Evolutionary conservation across 208 protist genomes (phyloP).

Genomic region (Trichomonas gallinae): DNA sequence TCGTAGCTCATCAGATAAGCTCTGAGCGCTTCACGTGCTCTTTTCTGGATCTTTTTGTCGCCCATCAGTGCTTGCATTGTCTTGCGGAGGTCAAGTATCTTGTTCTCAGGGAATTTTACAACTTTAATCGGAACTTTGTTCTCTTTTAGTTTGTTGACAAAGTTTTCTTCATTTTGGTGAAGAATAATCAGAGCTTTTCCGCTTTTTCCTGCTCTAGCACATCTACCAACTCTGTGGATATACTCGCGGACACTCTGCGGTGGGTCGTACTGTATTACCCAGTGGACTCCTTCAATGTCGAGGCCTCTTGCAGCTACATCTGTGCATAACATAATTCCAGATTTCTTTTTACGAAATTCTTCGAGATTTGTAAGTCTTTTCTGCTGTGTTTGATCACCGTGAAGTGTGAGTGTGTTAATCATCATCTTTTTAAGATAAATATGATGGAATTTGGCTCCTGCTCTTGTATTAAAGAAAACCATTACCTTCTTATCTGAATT

Average conservation of each 20-base stretch:
- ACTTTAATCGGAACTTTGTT: background rate
- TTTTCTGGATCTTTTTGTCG: background rate
- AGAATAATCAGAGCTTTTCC: conserved; percentile 46
- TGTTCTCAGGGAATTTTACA: background rate
- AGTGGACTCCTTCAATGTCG: conserved; percentile 89
- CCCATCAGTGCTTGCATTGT: background rate
- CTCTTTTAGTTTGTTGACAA: background rate
- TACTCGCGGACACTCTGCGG: conserved; percentile 98
- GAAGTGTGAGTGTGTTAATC: conserved; percentile 90
- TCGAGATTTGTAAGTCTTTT: conserved; percentile 96
- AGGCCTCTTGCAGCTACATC: conserved; percentile 94
- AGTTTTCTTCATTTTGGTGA: background rate
- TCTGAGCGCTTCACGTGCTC: background rate
- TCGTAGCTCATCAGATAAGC: conserved; percentile 74
- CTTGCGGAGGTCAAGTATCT: background rate
- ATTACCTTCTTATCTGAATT: conserved; percentile 68
- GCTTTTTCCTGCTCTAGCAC: conserved; percentile 80
- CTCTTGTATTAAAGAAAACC: conserved; percentile 38
- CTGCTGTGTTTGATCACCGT: conserved; percentile 97
- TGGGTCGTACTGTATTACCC: conserved; percentile 98
- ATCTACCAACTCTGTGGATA: conserved; percentile 90
- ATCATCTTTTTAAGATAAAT: conserved; percentile 99
- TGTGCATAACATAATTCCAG: conserved; percentile 92
- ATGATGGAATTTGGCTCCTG: conserved; percentile 52
- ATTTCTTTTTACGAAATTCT: conserved; percentile 65